A percentile compares a stretch with the other conserved stretches of the same genome.
phyloP scores from a whole-genome alignment of 1,284 basidiomycete species.

The Ganoderma resinaceum region DNA sequence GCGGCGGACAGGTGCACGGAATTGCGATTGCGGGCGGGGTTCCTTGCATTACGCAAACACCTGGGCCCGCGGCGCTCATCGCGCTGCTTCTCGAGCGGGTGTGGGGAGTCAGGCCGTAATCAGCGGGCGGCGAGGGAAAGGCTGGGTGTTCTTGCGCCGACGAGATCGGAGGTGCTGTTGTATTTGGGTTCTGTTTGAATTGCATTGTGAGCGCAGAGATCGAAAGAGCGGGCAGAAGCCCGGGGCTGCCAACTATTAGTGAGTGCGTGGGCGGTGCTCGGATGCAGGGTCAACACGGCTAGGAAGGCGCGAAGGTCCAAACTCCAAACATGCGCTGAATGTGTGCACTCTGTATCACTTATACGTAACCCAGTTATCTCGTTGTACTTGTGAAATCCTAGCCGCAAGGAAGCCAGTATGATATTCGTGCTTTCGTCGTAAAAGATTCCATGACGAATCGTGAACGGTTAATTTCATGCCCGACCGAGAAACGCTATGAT shows the following conservation, averaged over 20 bases:
- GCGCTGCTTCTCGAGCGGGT: constrained; percentile 57
- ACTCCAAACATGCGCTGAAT: background rate
- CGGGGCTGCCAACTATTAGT: background rate
- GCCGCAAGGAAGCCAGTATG: background rate
- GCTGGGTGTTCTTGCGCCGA: constrained; percentile 15
- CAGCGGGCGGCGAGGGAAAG: constrained; percentile 2
- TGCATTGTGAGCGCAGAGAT: background rate
- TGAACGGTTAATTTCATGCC: background rate
- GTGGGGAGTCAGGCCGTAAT: constrained; percentile 54
- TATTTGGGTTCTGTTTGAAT: constrained; percentile 6
- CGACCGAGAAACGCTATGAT: background rate
- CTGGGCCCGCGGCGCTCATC: constrained; percentile 59
- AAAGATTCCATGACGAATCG: background rate
- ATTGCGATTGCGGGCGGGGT: constrained; percentile 45
- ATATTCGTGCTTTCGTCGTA: background rate
- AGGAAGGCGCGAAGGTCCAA: background rate
- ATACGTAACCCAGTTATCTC: background rate
- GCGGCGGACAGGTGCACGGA: constrained; percentile 26
- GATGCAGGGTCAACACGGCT: background rate
- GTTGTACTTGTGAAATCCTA: background rate
- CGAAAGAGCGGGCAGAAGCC: background rate
- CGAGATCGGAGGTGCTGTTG: constrained; percentile 21
- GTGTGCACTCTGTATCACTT: background rate
- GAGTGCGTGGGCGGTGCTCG: background rate
- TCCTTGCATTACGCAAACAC: constrained; percentile 61